Evolutionary conservation across 2,329 filamentous ascomycete genomes (phyloP).

Genomic region (Cercospora beticola): DNA sequence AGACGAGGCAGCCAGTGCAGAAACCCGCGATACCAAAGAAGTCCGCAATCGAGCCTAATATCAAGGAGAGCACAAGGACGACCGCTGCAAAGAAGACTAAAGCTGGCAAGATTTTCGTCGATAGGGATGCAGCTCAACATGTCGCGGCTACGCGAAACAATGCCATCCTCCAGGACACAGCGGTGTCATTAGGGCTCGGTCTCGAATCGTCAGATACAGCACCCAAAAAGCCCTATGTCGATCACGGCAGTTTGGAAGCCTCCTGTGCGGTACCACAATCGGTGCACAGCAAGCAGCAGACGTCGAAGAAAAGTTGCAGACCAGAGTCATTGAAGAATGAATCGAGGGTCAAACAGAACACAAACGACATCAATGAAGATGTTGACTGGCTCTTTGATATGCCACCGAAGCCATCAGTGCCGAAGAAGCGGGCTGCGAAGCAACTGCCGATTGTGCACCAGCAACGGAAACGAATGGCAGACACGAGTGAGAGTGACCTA

Average conservation of each 20-base stretch:
- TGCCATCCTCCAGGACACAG: neutral
- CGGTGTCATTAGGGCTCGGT: neutral
- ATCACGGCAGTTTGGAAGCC: neutral
- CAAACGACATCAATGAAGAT: slow-evolving; percentile 7
- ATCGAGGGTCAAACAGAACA: neutral
- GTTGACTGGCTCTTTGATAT: slow-evolving; percentile 32
- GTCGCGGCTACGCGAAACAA: neutral
- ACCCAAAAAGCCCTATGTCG: neutral
- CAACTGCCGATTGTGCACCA: neutral
- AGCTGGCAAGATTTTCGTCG: neutral
- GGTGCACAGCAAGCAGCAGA: neutral
- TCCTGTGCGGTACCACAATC: neutral
- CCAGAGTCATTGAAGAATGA: neutral
- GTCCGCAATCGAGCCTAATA: neutral
- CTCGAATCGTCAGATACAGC: neutral
- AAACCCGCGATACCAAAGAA: neutral
- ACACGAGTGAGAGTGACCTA: slow-evolving; percentile 28
- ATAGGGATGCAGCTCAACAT: neutral
- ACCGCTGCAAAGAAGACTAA: neutral
- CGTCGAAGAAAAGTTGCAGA: neutral
- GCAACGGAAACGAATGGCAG: neutral
- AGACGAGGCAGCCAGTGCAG: neutral
- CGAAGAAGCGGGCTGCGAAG: neutral
- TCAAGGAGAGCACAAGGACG: neutral
- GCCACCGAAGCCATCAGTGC: neutral